Base-by-base conservation (phyloP, 345 rosid species). In the Hypericum perforatum region DNA sequence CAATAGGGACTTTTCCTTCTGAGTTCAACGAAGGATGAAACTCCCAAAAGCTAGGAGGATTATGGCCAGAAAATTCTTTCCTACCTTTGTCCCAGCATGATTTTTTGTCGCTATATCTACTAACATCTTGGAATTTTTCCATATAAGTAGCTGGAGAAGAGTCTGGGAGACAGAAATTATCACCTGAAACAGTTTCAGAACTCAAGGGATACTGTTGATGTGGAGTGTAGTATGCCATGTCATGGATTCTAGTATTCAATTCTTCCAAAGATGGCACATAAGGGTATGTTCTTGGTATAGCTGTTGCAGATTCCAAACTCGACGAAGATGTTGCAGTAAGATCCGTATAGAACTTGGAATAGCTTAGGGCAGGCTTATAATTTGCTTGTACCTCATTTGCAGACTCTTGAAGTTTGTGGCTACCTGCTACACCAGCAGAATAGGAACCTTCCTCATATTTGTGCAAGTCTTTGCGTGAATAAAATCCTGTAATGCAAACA, bases 401-500 rank as follows among this genome's bases (percentile, higher is more conserved):
- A 67, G 77, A 61, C 44, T 52, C 71, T 15, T 1, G 57, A 66
- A 57, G 60, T 32, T 61, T 64, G 59, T 71, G 77, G 43, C 43
- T 57, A 38, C 57, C 61, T 49, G 61, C 46, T 32, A 60, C 47
- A 65, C 67, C 73, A 59, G 47, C 36, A 36, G 55, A 60, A 38
- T 42, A 11, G 16, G 68, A 59, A 66, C 67, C 55, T 55, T 59
- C 79, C 60, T 71, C 76, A 62, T 9, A 57, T 36, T 52, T 22
- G 52, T 46, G 63, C 29, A 65, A 69, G 60, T 69, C 68, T 15
- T 60, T 61, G 7, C 59, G 61, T 50, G 81, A 58, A 64, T 53
- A 65, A 42, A 52, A 40, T 52, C 73, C 94, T 78, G 78, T 63
- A 73, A 37, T 22, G 32, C 32, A 22, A 22, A 22, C 32, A 22